Conservation (phyloP, 768 basidiomycete species). For the Harrya chromipes region DNA sequence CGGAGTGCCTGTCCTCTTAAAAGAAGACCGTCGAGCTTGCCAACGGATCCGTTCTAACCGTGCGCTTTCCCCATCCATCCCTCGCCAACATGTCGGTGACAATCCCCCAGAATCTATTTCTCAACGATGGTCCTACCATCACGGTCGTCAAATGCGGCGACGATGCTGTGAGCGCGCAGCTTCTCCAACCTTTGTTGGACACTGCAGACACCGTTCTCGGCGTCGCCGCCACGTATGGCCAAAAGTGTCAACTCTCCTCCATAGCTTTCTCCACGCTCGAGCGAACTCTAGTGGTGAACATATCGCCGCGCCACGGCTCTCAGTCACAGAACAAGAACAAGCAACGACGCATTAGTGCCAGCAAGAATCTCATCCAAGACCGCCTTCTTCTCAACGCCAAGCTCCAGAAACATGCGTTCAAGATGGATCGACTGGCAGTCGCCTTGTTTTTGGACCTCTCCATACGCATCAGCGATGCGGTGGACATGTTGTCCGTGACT, state of each 20-base stretch:
- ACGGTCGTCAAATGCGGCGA: conserved; percentile 28
- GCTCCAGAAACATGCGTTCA: conserved; percentile 38
- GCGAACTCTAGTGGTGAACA: conserved; percentile 34
- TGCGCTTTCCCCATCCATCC: conserved; percentile 3
- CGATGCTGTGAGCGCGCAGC: conserved; percentile 17
- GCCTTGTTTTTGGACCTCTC: conserved; percentile 40
- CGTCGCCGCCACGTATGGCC: conserved; percentile 41
- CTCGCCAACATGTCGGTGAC: conserved; percentile 16
- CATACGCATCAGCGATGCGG: conserved; percentile 32
- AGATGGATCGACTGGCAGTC: conserved; percentile 44
- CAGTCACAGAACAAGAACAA: background rate
- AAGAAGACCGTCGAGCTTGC: conserved; percentile 2
- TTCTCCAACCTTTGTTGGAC: conserved; percentile 31
- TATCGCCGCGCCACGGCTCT: conserved; percentile 18
- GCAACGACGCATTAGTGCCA: conserved; percentile 3
- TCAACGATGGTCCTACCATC: conserved; percentile 21
- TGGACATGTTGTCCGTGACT: conserved; percentile 41
- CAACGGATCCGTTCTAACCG: background rate
- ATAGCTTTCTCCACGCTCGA: conserved; percentile 41
- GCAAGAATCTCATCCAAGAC: conserved; percentile 28
- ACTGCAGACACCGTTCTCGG: conserved; percentile 32
- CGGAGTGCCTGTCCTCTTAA: background rate
- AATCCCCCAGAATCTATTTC: conserved; percentile 36
- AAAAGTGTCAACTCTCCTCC: conserved; percentile 31
- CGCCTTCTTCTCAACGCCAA: conserved; percentile 30